These are phyloP conservation scores for Entomortierella parvispora DNA, from an alignment of 192 early-diverging fungal species.

Conservation along the genomic window DNA sequence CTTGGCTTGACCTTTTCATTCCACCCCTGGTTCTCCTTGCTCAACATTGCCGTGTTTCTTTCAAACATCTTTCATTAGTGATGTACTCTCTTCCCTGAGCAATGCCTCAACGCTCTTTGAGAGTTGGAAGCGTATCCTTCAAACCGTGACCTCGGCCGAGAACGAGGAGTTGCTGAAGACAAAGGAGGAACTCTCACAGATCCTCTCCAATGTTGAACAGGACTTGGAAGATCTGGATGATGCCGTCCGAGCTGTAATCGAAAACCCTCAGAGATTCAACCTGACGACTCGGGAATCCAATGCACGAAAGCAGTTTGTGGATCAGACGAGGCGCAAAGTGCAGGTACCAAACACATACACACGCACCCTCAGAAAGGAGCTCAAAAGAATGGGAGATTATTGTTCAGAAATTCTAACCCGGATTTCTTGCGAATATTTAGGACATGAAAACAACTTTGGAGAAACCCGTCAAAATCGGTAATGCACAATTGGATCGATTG, in stretches of 20 bases:
- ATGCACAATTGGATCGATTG: slow-evolving; percentile 33
- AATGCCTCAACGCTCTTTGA: slow-evolving; percentile 57
- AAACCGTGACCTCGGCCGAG: slow-evolving; percentile 60
- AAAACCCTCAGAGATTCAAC: slow-evolving; percentile 56
- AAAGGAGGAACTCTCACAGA: slow-evolving; percentile 58
- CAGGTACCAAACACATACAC: slow-evolving; percentile 28
- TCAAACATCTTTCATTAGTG: slow-evolving; percentile 27
- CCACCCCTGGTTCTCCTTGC: background rate
- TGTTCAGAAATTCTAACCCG: no score
- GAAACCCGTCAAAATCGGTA: slow-evolving; percentile 47
- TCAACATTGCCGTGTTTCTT: background rate
- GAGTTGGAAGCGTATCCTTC: slow-evolving; percentile 64
- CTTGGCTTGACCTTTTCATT: background rate
- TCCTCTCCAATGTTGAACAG: slow-evolving; percentile 54
- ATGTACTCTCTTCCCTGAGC: slow-evolving; percentile 54
- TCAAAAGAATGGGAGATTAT: no score
- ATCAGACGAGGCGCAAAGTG: slow-evolving; percentile 42
- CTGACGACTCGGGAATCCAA: slow-evolving; percentile 51
- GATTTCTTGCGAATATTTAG: no score
- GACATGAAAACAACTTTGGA: slow-evolving; percentile 43
- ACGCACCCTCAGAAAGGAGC: no score
- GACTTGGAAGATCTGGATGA: slow-evolving; percentile 67
- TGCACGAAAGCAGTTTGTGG: slow-evolving; percentile 49
- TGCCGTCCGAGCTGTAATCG: slow-evolving; percentile 55
- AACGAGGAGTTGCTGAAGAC: slow-evolving; percentile 67